phyloP scores from a whole-genome alignment of 2,329 filamentous ascomycete genomes.

The Emmonsiellopsis sp. region DNA sequence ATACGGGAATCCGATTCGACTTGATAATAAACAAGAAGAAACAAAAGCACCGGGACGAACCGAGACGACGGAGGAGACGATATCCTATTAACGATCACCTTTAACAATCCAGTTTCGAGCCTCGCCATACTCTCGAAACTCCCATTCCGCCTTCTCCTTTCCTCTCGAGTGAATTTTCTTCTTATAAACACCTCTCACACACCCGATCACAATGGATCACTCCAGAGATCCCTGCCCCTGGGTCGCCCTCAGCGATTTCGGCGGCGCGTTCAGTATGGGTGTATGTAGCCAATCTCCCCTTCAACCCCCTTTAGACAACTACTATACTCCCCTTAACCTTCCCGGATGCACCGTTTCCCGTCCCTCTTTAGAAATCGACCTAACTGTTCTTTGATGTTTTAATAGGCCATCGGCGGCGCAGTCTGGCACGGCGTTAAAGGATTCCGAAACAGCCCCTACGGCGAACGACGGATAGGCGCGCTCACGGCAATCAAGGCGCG shows the following conservation, averaged over 20 bases:
- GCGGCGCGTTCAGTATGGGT: constrained; percentile 93
- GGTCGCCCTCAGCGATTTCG: constrained; percentile 95
- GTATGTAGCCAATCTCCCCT: constrained; percentile 46
- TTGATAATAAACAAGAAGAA: no score
- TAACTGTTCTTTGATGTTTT: constrained; percentile 18
- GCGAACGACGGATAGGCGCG: constrained; percentile 89
- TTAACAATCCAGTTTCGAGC: no score
- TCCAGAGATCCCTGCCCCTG: constrained; percentile 92
- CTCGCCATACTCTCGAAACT: neutral
- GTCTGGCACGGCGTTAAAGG: constrained; percentile 98
- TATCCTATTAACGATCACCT: no score
- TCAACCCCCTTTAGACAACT: neutral
- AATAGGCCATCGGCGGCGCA: constrained; percentile 63
- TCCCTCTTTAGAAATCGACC: constrained; percentile 12
- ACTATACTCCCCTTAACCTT: neutral
- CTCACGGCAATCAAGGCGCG: constrained; percentile 96
- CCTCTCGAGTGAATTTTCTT: neutral
- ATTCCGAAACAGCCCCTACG: constrained; percentile 79
- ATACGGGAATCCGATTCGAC: no score
- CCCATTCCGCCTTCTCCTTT: neutral
- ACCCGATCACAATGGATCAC: constrained; percentile 64
- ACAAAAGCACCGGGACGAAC: no score
- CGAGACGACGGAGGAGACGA: no score
- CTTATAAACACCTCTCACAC: neutral
- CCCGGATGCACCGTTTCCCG: neutral